These are phyloP conservation scores for Simplicillium sp. DNA, from an alignment of 2,329 filamentous ascomycete genomes.

Conservation along the genomic window DNA sequence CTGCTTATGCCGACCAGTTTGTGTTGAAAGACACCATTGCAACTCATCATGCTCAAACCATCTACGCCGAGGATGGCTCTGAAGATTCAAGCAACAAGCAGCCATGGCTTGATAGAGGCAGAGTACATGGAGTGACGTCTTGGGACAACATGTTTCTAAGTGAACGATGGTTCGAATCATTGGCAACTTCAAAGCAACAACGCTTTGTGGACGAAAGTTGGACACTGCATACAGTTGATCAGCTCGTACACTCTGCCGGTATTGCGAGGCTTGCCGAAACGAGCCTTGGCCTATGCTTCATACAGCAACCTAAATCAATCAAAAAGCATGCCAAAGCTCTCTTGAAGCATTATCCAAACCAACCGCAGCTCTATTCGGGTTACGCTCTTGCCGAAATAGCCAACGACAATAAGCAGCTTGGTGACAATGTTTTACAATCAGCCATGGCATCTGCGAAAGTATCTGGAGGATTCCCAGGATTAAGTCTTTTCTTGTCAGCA, in stretches of 20 bases:
- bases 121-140: constrained; percentile 10
- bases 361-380: constrained; percentile 63
- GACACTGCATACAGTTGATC: no score
- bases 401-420: constrained; percentile 45
- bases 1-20: constrained; percentile 20
- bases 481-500: not conserved
- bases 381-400: constrained; percentile 65
- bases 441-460: constrained; percentile 38
- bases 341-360: constrained; percentile 57
- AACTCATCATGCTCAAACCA: constrained; percentile 6
- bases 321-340: constrained; percentile 69
- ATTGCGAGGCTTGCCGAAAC: constrained; percentile 51
- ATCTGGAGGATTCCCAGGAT: not conserved
- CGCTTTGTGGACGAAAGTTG: no score
- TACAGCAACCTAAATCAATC: constrained; percentile 41
- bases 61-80: not conserved
- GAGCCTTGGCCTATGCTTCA: constrained; percentile 56
- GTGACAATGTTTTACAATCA: constrained; percentile 56
- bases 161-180: no score
- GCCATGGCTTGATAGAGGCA: constrained; percentile 20
- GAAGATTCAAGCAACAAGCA: constrained; percentile 13
- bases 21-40: constrained; percentile 8
- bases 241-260: no score
- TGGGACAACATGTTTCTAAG: no score
- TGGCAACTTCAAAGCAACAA: no score